These are phyloP conservation scores for Hypoxylon trugodes DNA, from an alignment of 495 filamentous ascomycete species.

Conservation along the genomic window DNA sequence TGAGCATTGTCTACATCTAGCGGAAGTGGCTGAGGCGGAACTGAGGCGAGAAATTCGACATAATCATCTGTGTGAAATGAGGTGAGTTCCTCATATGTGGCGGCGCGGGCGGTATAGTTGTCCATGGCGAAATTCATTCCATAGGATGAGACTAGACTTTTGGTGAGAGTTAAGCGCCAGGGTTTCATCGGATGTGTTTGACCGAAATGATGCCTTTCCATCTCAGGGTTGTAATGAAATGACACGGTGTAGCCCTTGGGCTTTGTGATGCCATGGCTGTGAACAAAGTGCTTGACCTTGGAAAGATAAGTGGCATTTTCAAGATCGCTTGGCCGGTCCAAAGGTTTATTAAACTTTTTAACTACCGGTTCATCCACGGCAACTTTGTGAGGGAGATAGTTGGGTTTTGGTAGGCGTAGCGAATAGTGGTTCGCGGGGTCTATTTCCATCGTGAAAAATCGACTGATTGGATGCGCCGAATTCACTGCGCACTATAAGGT, in stretches of 20 bases:
- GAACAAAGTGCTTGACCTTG: constrained; percentile 71
- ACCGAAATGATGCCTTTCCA: constrained; percentile 96
- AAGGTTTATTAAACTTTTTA: constrained; percentile 71
- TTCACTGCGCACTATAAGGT: neutral
- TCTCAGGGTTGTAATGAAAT: constrained; percentile 93
- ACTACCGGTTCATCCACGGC: constrained; percentile 64
- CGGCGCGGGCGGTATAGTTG: constrained; percentile 80
- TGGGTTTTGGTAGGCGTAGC: constrained; percentile 55
- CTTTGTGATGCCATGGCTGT: constrained; percentile 75
- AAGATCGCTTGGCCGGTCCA: constrained; percentile 59
- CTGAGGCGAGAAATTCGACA: constrained; percentile 80
- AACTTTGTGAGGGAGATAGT: constrained; percentile 58
- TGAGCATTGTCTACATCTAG: constrained; percentile 59
- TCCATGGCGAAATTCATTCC: constrained; percentile 98
- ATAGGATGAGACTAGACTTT: constrained; percentile 90
- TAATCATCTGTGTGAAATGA: constrained; percentile 91
- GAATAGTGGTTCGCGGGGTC: constrained; percentile 41
- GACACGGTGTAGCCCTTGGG: constrained; percentile 91
- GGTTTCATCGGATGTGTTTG: constrained; percentile 98
- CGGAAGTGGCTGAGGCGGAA: constrained; percentile 55
- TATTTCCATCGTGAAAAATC: constrained; percentile 35
- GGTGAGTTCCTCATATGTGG: constrained; percentile 85
- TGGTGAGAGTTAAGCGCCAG: constrained; percentile 94
- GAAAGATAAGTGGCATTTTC: constrained; percentile 68
- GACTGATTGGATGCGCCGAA: constrained; percentile 1